phyloP scores from a whole-genome alignment of 768 basidiomycete genomes.

The Rhizopogon vulgaris region DNA sequence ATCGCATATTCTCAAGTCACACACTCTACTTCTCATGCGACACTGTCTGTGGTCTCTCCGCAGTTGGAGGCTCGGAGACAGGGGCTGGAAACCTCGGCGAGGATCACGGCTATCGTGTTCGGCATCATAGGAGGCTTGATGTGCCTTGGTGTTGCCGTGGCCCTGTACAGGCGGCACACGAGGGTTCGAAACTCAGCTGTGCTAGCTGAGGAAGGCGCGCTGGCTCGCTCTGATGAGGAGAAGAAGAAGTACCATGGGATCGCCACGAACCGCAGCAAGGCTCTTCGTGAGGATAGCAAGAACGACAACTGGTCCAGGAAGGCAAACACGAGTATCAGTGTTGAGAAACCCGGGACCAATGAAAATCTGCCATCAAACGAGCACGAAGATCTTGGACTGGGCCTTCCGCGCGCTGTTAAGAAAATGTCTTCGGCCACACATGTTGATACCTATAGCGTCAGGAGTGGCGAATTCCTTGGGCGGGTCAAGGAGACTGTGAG shows the following conservation, averaged over 20 bases:
- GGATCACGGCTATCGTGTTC: conserved; percentile 58
- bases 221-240: conserved; percentile 58
- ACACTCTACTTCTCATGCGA: conserved; percentile 67
- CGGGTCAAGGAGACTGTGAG: conserved; percentile 58
- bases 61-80: conserved; percentile 30
- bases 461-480: conserved; percentile 64
- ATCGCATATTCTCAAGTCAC: conserved; percentile 62
- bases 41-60: conserved; percentile 43
- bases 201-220: conserved; percentile 51
- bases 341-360: conserved; percentile 20
- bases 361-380: conserved; percentile 13
- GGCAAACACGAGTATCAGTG: conserved; percentile 19
- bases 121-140: conserved; percentile 56
- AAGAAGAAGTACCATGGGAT: conserved; percentile 61
- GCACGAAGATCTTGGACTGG: conserved; percentile 32
- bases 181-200: conserved; percentile 55
- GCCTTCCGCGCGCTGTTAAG: conserved; percentile 42
- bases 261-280: conserved; percentile 9
- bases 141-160: conserved; percentile 47
- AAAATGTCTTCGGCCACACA: conserved; percentile 30
- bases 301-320: conserved; percentile 28
- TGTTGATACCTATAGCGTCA: conserved; percentile 41
- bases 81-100: conserved; percentile 29
- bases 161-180: conserved; percentile 48
- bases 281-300: conserved; percentile 10